Evolutionary conservation across 1,139 yeast species (phyloP).

Genomic region (Blastobotrys proliferans): DNA sequence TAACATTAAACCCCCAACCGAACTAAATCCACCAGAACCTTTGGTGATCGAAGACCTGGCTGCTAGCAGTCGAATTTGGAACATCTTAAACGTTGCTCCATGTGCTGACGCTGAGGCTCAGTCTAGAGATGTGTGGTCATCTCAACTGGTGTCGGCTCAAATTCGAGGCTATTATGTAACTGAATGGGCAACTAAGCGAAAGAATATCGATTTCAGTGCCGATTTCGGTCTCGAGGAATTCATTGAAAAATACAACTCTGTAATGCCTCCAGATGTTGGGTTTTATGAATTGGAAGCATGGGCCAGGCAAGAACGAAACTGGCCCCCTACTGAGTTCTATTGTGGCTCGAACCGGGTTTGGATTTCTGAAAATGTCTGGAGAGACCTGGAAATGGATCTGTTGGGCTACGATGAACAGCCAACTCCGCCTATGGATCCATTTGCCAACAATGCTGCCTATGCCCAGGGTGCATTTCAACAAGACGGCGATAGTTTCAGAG

Average conservation of each 20-base stretch:
- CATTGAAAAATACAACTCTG: constrained; percentile 32
- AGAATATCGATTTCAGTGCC: constrained; percentile 36
- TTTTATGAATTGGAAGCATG: constrained; percentile 34
- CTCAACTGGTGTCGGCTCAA: constrained; percentile 36
- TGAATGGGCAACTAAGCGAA: constrained; percentile 38
- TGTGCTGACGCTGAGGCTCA: constrained; percentile 28
- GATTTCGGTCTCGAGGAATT: constrained; percentile 40
- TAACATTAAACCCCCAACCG: constrained; percentile 4
- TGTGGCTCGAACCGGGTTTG: constrained; percentile 37
- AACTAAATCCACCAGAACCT: constrained; percentile 19
- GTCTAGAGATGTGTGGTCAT: constrained; percentile 34
- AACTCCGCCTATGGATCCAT: constrained; percentile 6
- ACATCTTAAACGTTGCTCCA: constrained; percentile 32
- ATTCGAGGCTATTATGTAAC: constrained; percentile 34
- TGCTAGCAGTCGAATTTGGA: constrained; percentile 35
- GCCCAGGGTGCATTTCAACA: background rate
- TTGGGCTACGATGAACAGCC: constrained; percentile 20
- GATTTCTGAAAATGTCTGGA: constrained; percentile 38
- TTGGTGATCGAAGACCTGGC: constrained; percentile 25
- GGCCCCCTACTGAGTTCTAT: constrained; percentile 34
- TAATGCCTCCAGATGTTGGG: constrained; percentile 34
- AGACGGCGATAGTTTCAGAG: background rate
- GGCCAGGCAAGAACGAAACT: constrained; percentile 36
- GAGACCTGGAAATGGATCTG: constrained; percentile 34
- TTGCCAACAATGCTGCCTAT: constrained; percentile 3